Base-by-base conservation (phyloP, 2,329 filamentous ascomycete genomes). In the Phoma sp. region DNA sequence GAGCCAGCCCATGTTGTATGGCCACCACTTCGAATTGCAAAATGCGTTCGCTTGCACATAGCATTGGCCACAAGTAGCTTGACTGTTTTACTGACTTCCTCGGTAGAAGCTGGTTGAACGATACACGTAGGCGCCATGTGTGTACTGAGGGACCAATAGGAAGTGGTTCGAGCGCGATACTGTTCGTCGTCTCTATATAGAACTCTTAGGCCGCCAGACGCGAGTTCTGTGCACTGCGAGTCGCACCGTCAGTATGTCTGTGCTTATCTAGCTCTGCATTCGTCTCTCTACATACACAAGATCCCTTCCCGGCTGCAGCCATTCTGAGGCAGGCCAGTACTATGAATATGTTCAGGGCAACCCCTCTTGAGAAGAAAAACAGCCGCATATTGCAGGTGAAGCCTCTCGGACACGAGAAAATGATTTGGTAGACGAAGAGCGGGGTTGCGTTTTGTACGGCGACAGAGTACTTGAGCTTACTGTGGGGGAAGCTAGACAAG, bases 21-120 rank as follows among this genome's bases (percentile, higher is more conserved):
- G 22, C 71, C 70, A 29, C 71, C 71, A 23, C 64, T 62, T 13
- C 67, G 64, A 5, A 73, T 52, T 6, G 70, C 70, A 40, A 73
- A 65, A 13, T 58, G 49, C 0, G 44, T 54, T 4, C 32, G 14
- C 3, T n/a, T 13, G 29, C 58, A 58, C 10, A 25, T 47, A 10
- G 4, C 27, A 22, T 23, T 29, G 11, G 43, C 25, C 4, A 59
- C 50, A 8, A 68, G 57, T 1, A 49, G 55, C 18, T 60, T 59
- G 3, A 68, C 40, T 3, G 44, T 43, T 11, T 43, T 51, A 36
- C 51, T 47, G 2, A 75, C 69, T 30, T 74, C 64, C 11, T 66
- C 52, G 10, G 64, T 67, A 23, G 60, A 62, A 6, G 42, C 45
- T 3, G 70, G 70, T 41, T 69, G 66, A 7, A 75, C 58, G 23